These are phyloP conservation scores for Daldinia childiae DNA, from an alignment of 495 filamentous ascomycete species.

Conservation along the genomic window DNA sequence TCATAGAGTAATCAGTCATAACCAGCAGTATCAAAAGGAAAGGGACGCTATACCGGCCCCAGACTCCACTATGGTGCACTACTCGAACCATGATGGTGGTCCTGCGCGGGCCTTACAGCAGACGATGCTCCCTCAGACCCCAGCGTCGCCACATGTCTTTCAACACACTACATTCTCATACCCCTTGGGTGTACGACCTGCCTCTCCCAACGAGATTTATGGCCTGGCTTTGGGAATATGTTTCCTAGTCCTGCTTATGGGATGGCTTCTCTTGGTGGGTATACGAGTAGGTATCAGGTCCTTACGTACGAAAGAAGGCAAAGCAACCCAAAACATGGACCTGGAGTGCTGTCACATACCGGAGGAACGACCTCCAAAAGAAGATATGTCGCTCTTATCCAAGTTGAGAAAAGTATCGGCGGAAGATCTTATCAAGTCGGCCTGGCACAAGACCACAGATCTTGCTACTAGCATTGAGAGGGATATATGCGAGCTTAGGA, in stretches of 20 bases:
- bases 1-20: background rate
- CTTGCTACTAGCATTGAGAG: slow-evolving; percentile 22
- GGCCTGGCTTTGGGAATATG: slow-evolving; percentile 25
- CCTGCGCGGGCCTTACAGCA: background rate
- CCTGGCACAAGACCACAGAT: slow-evolving; percentile 16
- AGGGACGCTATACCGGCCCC: slow-evolving; percentile 9
- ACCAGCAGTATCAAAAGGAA: background rate
- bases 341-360: slow-evolving; percentile 2
- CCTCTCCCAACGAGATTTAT: slow-evolving; percentile 21
- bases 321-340: background rate
- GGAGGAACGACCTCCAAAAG: background rate
- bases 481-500: slow-evolving; percentile 15
- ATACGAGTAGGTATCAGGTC: background rate
- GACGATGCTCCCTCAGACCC: background rate
- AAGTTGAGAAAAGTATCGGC: slow-evolving; percentile 19
- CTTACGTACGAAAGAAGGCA: background rate
- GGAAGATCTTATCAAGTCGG: slow-evolving; percentile 16
- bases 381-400: slow-evolving; percentile 16
- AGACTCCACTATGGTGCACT: background rate
- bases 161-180: slow-evolving; percentile 1
- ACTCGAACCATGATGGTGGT: background rate
- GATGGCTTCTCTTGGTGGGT: slow-evolving; percentile 22
- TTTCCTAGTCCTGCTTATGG: slow-evolving; percentile 24
- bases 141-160: background rate
- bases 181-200: slow-evolving; percentile 1